phyloP scores from a whole-genome alignment of 108 stramenopile genomes.

The Nitzschia inconspicua region DNA sequence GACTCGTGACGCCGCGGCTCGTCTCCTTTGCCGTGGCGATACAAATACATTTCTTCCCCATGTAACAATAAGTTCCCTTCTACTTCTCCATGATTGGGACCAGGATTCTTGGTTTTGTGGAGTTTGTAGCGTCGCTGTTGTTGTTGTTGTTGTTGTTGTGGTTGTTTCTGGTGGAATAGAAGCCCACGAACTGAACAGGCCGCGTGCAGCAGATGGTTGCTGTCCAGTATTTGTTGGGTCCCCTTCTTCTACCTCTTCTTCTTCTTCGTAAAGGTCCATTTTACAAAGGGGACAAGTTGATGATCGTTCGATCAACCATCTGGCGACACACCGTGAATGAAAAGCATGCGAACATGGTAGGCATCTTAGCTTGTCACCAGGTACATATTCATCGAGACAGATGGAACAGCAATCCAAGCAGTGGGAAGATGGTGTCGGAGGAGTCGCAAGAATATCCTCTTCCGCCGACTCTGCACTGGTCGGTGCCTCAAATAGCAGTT shows the following conservation, averaged over 20 bases:
- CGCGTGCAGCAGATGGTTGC: background rate
- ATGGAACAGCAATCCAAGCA: conserved; percentile 43
- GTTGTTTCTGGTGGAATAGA: background rate
- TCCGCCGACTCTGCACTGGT: background rate
- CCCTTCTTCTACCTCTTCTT: conserved; percentile 15
- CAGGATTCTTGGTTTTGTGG: too few relatives aligned
- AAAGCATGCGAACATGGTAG: conserved; percentile 70
- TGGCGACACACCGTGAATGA: conserved; percentile 63
- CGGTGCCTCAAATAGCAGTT: background rate
- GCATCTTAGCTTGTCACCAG: conserved; percentile 41
- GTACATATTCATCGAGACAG: conserved; percentile 71
- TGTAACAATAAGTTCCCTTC: too few relatives aligned
- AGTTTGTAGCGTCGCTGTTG: background rate
- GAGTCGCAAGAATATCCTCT: background rate
- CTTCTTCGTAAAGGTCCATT: conserved; percentile 34
- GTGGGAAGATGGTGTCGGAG: background rate
- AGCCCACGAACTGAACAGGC: background rate
- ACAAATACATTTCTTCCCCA: conserved; percentile 2
- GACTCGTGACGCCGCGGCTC: background rate
- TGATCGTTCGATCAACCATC: conserved; percentile 59
- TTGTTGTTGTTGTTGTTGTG: conserved; percentile 1
- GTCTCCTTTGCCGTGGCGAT: background rate
- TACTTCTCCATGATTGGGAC: too few relatives aligned
- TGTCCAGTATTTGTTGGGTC: background rate
- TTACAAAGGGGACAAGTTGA: conserved; percentile 64